Base-by-base conservation (phyloP, 1,284 basidiomycete genomes). In the Apiotrichum porosum region DNA sequence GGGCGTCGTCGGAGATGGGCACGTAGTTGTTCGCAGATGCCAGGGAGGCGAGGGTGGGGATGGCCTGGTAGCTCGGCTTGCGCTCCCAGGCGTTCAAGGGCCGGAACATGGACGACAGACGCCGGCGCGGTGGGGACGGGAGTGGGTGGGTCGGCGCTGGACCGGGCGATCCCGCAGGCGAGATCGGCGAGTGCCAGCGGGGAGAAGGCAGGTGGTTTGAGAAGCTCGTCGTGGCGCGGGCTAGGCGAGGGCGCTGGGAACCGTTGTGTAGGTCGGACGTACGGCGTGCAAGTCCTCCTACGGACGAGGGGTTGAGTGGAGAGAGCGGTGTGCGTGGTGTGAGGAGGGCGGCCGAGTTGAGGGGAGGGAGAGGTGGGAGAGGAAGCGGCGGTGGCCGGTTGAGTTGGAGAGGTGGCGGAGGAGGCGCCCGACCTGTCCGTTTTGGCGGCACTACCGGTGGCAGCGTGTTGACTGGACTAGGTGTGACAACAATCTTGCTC, bases 61-160 rank as follows among this genome's bases (percentile, higher is more conserved):
- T 18, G 4, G 21, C 28, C 26, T 17, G 15, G 28, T n/a, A 41
- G 19, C 30, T 67, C 2, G 65, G 58, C 49, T 65, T 67, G n/a
- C 67, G 58, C 31, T 49, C 61, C 68, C 68, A 71, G 3, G 68
- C 68, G 55, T 53, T 50, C 1, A 65, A 43, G 6, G 64, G 60
- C 12, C 49, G 56, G 2, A 58, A 49, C 51, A 63, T 64, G 10
- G 60, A 64, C 2, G 66, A 69, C 15, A 59, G 41, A 13, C 68
- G 53, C 26, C 65, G 52, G n/a, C 23, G 44, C 6, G 23, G 15
- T 18, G 18, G 30, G 22, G 31, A 33, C 26, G 41, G 51, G 15
- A 65, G 52, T 9, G 46, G 42, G 14, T 49, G 45, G 15, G 45
- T 32, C 6, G 44, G 18, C 6, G 44, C 35, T 15, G 33, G 24